A percentile compares a stretch with the other conserved stretches of the same genome.
Conservation (phyloP, 352 stramenopile genomes). For the Halophytophthora polymorphica region DNA sequence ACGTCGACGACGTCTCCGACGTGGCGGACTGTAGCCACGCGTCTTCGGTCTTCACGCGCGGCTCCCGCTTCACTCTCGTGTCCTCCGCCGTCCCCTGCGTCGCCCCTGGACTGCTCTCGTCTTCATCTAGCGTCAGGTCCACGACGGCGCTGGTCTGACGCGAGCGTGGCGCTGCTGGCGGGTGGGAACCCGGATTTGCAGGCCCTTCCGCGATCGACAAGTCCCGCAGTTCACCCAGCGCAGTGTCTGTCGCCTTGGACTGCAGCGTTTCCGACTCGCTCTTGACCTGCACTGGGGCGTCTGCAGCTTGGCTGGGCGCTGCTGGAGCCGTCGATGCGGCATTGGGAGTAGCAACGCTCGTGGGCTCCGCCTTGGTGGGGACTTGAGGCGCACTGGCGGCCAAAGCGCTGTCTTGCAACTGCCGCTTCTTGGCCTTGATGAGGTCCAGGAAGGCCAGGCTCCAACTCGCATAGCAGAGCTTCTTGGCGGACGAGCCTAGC, state of each 20-base stretch:
- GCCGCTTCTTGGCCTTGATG: slow-evolving; percentile 34
- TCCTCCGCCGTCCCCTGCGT: too few relatives aligned
- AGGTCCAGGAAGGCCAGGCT: slow-evolving; percentile 37
- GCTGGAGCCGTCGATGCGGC: background rate
- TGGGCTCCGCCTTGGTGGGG: too few relatives aligned
- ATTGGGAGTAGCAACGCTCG: too few relatives aligned
- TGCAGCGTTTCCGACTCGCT: slow-evolving; percentile 10
- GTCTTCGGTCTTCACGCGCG: slow-evolving; percentile 24
- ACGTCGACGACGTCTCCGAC: slow-evolving; percentile 10
- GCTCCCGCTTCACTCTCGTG: slow-evolving; percentile 23
- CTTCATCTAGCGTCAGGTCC: slow-evolving; percentile 35
- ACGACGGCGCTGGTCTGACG: slow-evolving; percentile 21
- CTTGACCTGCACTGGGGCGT: slow-evolving; percentile 12
- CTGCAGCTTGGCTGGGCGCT: slow-evolving; percentile 7
- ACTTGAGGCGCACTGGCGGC: background rate
- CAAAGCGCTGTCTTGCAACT: slow-evolving; percentile 22
- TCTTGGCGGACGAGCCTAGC: slow-evolving; percentile 34
- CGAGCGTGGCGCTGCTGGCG: background rate
- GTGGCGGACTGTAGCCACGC: slow-evolving; percentile 26
- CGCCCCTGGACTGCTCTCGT: too few relatives aligned
- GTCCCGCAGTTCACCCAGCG: slow-evolving; percentile 14
- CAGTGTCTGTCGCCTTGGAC: slow-evolving; percentile 12
- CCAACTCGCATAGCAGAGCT: slow-evolving; percentile 49
- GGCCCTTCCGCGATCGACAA: slow-evolving; percentile 19
- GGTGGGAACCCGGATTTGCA: background rate